Conservation (phyloP, 2,329 filamentous ascomycete genomes). For the Plectosphaerella plurivora region DNA sequence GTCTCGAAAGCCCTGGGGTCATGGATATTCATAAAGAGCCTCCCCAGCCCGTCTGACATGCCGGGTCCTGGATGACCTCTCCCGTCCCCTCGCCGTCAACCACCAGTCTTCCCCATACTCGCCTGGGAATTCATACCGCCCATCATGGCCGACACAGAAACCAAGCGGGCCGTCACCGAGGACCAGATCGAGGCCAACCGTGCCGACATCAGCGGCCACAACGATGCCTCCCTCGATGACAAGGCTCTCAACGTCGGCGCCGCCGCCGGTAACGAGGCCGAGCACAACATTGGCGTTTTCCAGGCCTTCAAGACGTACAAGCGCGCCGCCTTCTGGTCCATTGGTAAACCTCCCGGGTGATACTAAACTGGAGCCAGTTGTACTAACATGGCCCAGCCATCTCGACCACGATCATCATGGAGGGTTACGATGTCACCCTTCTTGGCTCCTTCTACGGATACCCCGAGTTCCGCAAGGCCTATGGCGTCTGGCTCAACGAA, state of each 20-base stretch:
- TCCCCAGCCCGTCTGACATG: not conserved
- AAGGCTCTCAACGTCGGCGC: conserved; percentile 32
- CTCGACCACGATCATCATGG: conserved; percentile 45
- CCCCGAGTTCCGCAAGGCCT: conserved; percentile 31
- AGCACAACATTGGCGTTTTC: conserved; percentile 28
- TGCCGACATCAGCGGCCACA: conserved; percentile 21
- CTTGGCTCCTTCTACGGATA: conserved; percentile 43
- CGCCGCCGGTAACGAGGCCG: conserved; percentile 27
- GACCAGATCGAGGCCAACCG: conserved; percentile 24
- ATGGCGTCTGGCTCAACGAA: conserved; percentile 27
- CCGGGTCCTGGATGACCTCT: not conserved
- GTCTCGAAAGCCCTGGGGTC: not conserved
- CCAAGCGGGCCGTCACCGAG: conserved; percentile 14
- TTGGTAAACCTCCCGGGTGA: too few relatives aligned
- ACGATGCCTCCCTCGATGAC: conserved; percentile 27
- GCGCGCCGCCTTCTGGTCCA: conserved; percentile 33
- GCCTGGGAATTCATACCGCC: not conserved
- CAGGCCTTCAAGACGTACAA: conserved; percentile 34
- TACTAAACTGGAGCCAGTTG: too few relatives aligned
- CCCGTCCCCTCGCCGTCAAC: not conserved
- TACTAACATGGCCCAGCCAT: conserved; percentile 22
- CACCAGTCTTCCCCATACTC: not conserved
- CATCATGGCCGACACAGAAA: conserved; percentile 1
- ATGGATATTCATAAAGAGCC: not conserved
- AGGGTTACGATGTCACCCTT: conserved; percentile 44